These are phyloP conservation scores for Cardiospermum halicacabum DNA, from an alignment of 345 rosid genomes.

Conservation along the genomic window DNA sequence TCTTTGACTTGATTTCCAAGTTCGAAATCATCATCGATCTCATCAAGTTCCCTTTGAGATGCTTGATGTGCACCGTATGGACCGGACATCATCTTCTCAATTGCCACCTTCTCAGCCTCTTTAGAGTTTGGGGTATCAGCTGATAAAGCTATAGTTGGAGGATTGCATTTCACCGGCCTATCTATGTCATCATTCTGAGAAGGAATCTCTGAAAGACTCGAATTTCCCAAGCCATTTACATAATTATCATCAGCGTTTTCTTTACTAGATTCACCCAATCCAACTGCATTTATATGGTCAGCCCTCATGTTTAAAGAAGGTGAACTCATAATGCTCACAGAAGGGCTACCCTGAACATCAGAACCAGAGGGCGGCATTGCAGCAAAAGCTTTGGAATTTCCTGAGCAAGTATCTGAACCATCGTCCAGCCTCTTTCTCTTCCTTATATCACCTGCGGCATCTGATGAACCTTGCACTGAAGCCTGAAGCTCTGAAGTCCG, in stretches of 20 bases:
- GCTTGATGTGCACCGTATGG: slow-evolving; percentile 49
- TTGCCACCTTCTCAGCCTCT: slow-evolving; percentile 60
- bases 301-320: slow-evolving; percentile 26
- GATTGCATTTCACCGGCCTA: slow-evolving; percentile 17
- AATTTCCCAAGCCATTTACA: slow-evolving; percentile 12
- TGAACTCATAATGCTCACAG: slow-evolving; percentile 37
- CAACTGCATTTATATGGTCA: slow-evolving; percentile 19
- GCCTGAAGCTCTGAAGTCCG: slow-evolving; percentile 44
- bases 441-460: slow-evolving; percentile 50
- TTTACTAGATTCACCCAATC: slow-evolving; percentile 19
- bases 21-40: slow-evolving; percentile 65
- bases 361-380: slow-evolving; percentile 26
- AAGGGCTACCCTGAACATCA: slow-evolving; percentile 45
- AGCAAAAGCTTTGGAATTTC: slow-evolving; percentile 27
- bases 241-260: slow-evolving; percentile 26
- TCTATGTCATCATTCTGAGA: slow-evolving; percentile 25
- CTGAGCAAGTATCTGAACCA: slow-evolving; percentile 30
- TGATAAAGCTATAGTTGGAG: slow-evolving; percentile 13
- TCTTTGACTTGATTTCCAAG: slow-evolving; percentile 36
- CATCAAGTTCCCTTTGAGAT: slow-evolving; percentile 56
- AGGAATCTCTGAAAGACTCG: slow-evolving; percentile 15
- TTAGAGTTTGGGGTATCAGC: slow-evolving; percentile 34
- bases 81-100: slow-evolving; percentile 54
- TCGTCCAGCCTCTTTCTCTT: slow-evolving; percentile 63
- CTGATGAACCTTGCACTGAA: slow-evolving; percentile 32